Conservation (phyloP, 1,139 yeast species). For the Magnusiomyces suaveolens region DNA sequence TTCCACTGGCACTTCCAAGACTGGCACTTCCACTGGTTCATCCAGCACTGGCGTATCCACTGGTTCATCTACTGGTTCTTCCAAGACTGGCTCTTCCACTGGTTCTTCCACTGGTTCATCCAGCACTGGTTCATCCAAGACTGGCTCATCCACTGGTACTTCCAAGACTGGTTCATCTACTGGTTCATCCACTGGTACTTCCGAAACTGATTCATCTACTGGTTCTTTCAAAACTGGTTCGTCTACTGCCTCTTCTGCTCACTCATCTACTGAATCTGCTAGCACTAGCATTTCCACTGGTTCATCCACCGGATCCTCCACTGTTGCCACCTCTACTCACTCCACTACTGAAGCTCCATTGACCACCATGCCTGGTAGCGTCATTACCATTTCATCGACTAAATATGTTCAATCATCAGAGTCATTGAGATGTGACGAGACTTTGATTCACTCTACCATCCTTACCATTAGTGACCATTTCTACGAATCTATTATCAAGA, state of each 20-base stretch:
- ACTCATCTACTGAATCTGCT: not conserved
- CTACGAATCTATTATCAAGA: not conserved
- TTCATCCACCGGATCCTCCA: not conserved
- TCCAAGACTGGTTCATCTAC: not conserved
- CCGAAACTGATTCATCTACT: not conserved
- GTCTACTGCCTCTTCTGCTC: no score
- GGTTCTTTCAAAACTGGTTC: not conserved
- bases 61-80: slow-evolving; percentile 1
- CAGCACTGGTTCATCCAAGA: not conserved
- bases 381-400: not conserved
- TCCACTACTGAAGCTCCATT: not conserved
- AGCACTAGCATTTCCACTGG: not conserved
- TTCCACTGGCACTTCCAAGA: not conserved
- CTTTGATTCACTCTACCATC: not conserved
- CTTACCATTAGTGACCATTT: not conserved
- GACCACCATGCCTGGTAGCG: not conserved
- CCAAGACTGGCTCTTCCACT: not conserved
- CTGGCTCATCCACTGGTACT: not conserved
- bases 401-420: not conserved
- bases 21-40: not conserved
- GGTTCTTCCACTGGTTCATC: not conserved
- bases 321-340: not conserved
- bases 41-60: not conserved
- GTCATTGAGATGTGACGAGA: not conserved
- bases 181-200: not conserved